Conservation (phyloP, 306 rosid species). For the Corylus heterophylla region DNA sequence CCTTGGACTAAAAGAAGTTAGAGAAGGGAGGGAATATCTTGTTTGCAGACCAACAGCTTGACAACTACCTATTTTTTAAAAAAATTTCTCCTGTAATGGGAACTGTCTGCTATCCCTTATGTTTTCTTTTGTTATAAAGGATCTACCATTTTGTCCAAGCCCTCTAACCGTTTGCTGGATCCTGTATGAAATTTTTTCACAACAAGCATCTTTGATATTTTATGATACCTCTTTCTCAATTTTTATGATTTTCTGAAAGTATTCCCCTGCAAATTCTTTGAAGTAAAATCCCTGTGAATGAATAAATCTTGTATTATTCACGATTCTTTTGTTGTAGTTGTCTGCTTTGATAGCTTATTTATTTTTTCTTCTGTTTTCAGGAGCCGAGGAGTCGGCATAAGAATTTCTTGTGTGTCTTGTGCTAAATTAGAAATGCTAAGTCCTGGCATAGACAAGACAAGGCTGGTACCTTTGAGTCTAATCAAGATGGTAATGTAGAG, state of each 20-base stretch:
- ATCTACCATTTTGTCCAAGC: neutral
- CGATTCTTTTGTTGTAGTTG: constrained; percentile 2
- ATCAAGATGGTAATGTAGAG: neutral
- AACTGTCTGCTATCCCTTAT: neutral
- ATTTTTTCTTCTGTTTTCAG: constrained; percentile 38
- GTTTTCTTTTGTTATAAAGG: neutral
- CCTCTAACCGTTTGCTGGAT: neutral
- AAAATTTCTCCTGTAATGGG: neutral
- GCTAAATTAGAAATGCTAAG: constrained; percentile 37
- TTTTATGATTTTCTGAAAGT: neutral
- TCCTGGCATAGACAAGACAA: constrained; percentile 29
- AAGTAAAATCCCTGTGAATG: neutral
- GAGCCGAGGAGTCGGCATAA: constrained; percentile 36
- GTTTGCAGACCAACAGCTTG: neutral
- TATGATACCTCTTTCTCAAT: neutral
- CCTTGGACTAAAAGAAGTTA: neutral
- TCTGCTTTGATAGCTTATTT: constrained; percentile 14
- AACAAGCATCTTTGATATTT: neutral
- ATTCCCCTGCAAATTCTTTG: neutral
- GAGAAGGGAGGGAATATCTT: neutral
- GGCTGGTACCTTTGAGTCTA: constrained; percentile 27
- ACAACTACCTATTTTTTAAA: neutral
- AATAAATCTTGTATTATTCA: neutral
- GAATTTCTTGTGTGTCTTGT: constrained; percentile 40
- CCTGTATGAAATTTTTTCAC: neutral